Percentiles rank a stretch among this genome's conserved stretches.
These are phyloP conservation scores for Sambucus nigra DNA, from an alignment of 129 eudicot genomes.

Conservation along the genomic window DNA sequence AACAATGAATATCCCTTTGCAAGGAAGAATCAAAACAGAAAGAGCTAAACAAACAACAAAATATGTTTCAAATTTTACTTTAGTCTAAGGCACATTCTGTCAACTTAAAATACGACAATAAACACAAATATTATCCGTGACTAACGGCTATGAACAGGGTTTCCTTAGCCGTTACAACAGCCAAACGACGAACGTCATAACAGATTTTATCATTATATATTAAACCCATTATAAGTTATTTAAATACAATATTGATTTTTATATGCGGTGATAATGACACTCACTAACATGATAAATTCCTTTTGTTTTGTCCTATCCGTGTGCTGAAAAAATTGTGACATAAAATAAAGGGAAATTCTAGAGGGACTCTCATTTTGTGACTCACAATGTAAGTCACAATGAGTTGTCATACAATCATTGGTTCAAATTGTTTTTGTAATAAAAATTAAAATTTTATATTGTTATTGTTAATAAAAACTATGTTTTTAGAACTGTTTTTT, in stretches of 20 bases:
- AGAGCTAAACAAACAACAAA: slow-evolving; percentile 22
- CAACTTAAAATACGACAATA: neutral
- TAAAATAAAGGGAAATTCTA: too few species aligned
- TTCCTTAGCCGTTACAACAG: slow-evolving; percentile 13
- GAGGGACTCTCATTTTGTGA: too few species aligned
- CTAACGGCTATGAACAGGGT: neutral
- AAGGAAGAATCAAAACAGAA: slow-evolving; percentile 19
- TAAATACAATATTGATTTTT: too few species aligned
- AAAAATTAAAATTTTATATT: too few species aligned
- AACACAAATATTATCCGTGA: neutral
- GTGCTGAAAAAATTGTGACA: slow-evolving; percentile 9
- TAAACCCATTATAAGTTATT: neutral
- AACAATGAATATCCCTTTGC: slow-evolving; percentile 21
- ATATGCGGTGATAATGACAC: slow-evolving; percentile 17
- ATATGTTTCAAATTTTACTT: slow-evolving; percentile 5
- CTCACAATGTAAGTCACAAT: too few species aligned
- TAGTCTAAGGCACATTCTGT: neutral
- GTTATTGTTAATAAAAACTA: too few species aligned
- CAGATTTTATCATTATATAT: too few species aligned
- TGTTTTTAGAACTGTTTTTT: too few species aligned
- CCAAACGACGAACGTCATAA: slow-evolving; percentile 19
- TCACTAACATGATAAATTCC: slow-evolving; percentile 21
- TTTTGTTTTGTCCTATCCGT: slow-evolving; percentile 9
- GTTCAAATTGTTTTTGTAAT: too few species aligned
- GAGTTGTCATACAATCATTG: too few species aligned